Percentiles rank a stretch among this genome's conserved stretches.
These are phyloP conservation scores for Verticillium longisporum DNA, from an alignment of 2,329 filamentous ascomycete genomes.

Conservation along the genomic window DNA sequence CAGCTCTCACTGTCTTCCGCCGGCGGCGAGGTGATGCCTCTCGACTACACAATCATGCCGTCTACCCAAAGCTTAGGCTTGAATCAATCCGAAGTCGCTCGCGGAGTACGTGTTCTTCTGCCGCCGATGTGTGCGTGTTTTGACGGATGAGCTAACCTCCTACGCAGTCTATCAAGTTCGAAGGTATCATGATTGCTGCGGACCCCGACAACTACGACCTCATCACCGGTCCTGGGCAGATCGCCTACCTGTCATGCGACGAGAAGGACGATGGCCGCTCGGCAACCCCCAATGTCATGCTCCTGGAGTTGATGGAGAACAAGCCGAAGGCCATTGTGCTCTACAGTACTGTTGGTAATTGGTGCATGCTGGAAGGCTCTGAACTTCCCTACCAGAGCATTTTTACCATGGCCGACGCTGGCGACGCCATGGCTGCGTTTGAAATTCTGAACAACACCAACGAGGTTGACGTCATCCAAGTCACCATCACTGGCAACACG, in stretches of 20 bases:
- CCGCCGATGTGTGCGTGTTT: background rate
- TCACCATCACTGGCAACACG: conserved; percentile 40
- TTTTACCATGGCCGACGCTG: conserved; percentile 48
- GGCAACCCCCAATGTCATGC: conserved; percentile 37
- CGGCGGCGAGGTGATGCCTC: conserved; percentile 14
- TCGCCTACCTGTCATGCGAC: conserved; percentile 55
- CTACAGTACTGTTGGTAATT: conserved; percentile 51
- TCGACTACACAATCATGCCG: conserved; percentile 37
- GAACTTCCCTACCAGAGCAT: conserved; percentile 42
- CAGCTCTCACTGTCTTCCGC: conserved; percentile 27
- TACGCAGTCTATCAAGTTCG: conserved; percentile 32
- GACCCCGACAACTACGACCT: conserved; percentile 35
- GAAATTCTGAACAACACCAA: conserved; percentile 36
- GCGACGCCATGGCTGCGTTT: conserved; percentile 35
- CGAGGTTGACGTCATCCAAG: conserved; percentile 27
- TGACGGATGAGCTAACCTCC: background rate
- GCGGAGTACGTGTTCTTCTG: conserved; percentile 23
- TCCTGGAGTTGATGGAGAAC: conserved; percentile 43
- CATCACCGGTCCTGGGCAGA: conserved; percentile 24
- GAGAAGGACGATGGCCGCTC: conserved; percentile 28
- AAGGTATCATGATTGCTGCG: conserved; percentile 36
- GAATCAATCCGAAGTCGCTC: conserved; percentile 28
- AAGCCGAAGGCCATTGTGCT: conserved; percentile 58
- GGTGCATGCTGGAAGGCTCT: conserved; percentile 45
- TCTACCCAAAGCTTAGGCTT: conserved; percentile 34